Base-by-base conservation (phyloP, 768 basidiomycete genomes). In the Boletus tomentosulus region DNA sequence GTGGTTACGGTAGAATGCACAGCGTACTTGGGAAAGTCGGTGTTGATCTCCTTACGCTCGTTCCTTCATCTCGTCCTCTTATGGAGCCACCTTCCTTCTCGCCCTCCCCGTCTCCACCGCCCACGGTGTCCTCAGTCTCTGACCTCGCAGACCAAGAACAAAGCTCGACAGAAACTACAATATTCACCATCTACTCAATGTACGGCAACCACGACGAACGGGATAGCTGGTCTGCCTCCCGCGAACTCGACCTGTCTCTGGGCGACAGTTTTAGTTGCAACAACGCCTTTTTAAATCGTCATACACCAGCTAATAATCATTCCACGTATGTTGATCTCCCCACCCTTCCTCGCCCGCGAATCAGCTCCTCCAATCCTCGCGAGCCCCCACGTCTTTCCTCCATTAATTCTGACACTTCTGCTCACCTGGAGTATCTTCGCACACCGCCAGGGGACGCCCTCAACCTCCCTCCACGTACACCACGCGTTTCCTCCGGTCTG, bases 101-200 rank as follows among this genome's bases (percentile, higher is more conserved):
- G 19, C 19, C 30, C 12, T 65, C 73, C 53, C 63, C 75, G 34
- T 66, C 73, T 34, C 71, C 73, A 3, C 63, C 73, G 10, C 16
- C 30, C 35, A 60, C 68, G 11, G 66, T 70, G 25, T 66, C 70
- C 51, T 65, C 74, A 41, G 60, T 70, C 9, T 37, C 16, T n/a
- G 37, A 37, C 37, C 4, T 37, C 16, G 58, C 58, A 22, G 74
- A 74, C 48, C 73, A 72, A 60, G 78, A 76, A 22, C 19, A 41
- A 24, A 41, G 73, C 52, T 84, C 86, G 0, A 82, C 86, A 12
- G 88, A 89, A 62, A 82, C 86, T 46, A 82, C 88, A 12, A 87
- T 92, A 65, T 83, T 86, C 66, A 84, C 87, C 50, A 92, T 92
- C 53, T 92, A 90, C 68, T 89, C 87, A 46, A 91, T 91, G 89